phyloP scores from a whole-genome alignment of 192 early-diverging fungal genomes.

The Coemansia sp. region DNA sequence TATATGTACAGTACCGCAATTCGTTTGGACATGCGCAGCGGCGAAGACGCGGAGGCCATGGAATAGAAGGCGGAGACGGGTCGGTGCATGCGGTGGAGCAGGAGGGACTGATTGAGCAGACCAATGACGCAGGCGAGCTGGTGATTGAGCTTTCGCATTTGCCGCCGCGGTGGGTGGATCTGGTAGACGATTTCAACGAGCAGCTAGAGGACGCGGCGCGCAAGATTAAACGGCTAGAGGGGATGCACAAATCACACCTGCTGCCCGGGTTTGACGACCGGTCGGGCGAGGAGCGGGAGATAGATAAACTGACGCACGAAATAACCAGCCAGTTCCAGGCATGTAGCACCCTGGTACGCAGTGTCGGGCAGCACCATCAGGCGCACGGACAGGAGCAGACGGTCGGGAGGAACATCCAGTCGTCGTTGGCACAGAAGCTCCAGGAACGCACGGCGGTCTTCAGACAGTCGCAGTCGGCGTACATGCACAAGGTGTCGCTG shows the following conservation, averaged over 20 bases:
- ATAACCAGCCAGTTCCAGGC: constrained; percentile 89
- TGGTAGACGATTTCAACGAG: constrained; percentile 84
- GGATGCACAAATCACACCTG: constrained; percentile 83
- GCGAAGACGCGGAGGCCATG: constrained; percentile 38
- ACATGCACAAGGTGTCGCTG: constrained; percentile 68
- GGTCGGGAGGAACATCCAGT: constrained; percentile 85
- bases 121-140: constrained; percentile 72
- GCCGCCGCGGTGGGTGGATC: constrained; percentile 93
- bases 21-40: constrained; percentile 70
- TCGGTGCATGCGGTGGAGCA: constrained; percentile 25
- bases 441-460: constrained; percentile 83
- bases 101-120: constrained; percentile 57
- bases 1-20: constrained; percentile 93
- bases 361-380: constrained; percentile 60
- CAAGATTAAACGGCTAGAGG: constrained; percentile 65
- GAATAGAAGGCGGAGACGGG: constrained; percentile 11
- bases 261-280: constrained; percentile 95
- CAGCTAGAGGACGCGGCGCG: constrained; percentile 65
- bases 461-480: constrained; percentile 83
- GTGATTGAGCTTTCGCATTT: constrained; percentile 88
- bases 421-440: constrained; percentile 81
- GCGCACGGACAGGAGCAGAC: constrained; percentile 61
- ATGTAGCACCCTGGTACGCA: constrained; percentile 77
- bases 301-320: constrained; percentile 77
- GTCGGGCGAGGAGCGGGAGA: constrained; percentile 72